Evolutionary conservation across 352 stramenopile species (phyloP).

Genomic region (Ophiocytium majus): DNA sequence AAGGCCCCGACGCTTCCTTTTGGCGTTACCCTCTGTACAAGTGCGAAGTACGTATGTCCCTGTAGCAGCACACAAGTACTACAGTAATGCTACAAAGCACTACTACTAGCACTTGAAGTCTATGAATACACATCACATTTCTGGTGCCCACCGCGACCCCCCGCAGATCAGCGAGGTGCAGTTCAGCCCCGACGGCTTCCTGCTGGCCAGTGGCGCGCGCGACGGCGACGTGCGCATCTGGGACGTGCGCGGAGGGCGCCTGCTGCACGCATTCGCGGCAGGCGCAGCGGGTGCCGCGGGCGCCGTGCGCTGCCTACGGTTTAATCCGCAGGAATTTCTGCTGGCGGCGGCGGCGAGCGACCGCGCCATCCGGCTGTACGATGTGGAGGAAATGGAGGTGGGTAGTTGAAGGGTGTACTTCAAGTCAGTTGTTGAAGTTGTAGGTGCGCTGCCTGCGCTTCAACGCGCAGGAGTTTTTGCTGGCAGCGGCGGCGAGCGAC

Average conservation of each 20-base stretch:
- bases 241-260: slow-evolving; percentile 59
- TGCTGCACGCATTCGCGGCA: slow-evolving; percentile 45
- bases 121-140: too few relatives aligned
- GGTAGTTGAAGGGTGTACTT: too few relatives aligned
- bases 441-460: too few relatives aligned
- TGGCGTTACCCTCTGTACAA: too few relatives aligned
- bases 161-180: slow-evolving; percentile 31
- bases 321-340: slow-evolving; percentile 61
- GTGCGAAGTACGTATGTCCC: too few relatives aligned
- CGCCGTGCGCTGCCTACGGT: slow-evolving; percentile 45
- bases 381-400: slow-evolving; percentile 60
- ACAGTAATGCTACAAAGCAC: too few relatives aligned
- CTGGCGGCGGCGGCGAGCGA: slow-evolving; percentile 55
- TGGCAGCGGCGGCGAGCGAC: slow-evolving; percentile 56
- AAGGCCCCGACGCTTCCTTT: too few relatives aligned
- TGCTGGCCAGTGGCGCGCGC: slow-evolving; percentile 77
- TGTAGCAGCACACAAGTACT: too few relatives aligned
- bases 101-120: too few relatives aligned
- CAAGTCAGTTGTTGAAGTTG: too few relatives aligned
- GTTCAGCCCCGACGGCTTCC: slow-evolving; percentile 74
- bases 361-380: slow-evolving; percentile 58
- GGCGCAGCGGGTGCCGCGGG: slow-evolving; percentile 25
- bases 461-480: slow-evolving; percentile 60
- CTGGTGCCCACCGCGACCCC: too few relatives aligned
- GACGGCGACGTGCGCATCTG: slow-evolving; percentile 83